A percentile compares a stretch with the other conserved stretches of the same genome.
phyloP scores from a whole-genome alignment of 208 protist species.

The Trypanosoma grayi region DNA sequence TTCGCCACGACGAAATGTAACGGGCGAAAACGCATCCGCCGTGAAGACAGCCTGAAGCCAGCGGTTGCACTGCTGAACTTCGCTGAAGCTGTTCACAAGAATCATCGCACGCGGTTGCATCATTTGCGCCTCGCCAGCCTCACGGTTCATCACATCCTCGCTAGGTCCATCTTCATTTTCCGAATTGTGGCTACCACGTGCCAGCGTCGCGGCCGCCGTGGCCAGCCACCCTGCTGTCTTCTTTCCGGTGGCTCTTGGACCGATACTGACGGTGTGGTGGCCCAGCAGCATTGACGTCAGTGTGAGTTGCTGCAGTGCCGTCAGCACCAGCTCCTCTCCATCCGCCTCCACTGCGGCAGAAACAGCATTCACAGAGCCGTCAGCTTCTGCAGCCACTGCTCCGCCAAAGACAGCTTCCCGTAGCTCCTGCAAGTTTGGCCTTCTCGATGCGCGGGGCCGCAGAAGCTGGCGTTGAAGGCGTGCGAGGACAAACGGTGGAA shows the following conservation, averaged over 20 bases:
- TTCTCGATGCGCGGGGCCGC: neutral
- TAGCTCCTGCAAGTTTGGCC: constrained; percentile 24
- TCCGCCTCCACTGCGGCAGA: constrained; percentile 6
- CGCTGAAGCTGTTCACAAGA: constrained; percentile 40
- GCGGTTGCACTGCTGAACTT: constrained; percentile 32
- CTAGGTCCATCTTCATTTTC: neutral
- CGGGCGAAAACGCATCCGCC: constrained; percentile 40
- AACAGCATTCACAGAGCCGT: neutral
- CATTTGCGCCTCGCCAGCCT: neutral
- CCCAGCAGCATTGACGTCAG: constrained; percentile 64
- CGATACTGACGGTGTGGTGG: constrained; percentile 59
- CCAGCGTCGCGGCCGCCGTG: constrained; percentile 12
- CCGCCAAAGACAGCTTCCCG: constrained; percentile 20
- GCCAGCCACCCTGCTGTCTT: constrained; percentile 48
- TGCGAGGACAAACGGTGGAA: constrained; percentile 32
- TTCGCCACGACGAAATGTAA: constrained; percentile 38
- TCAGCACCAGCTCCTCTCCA: constrained; percentile 17
- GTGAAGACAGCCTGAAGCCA: constrained; percentile 62
- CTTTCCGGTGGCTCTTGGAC: constrained; percentile 56
- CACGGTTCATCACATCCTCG: neutral
- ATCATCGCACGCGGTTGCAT: constrained; percentile 43
- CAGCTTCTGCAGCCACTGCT: neutral
- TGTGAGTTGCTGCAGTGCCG: constrained; percentile 47
- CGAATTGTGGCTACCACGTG: neutral
- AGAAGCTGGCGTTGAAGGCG: constrained; percentile 12